Evolutionary conservation across 2,329 filamentous ascomycete genomes (phyloP).

Genomic region (Pseudovirgaria hyperparasitica): DNA sequence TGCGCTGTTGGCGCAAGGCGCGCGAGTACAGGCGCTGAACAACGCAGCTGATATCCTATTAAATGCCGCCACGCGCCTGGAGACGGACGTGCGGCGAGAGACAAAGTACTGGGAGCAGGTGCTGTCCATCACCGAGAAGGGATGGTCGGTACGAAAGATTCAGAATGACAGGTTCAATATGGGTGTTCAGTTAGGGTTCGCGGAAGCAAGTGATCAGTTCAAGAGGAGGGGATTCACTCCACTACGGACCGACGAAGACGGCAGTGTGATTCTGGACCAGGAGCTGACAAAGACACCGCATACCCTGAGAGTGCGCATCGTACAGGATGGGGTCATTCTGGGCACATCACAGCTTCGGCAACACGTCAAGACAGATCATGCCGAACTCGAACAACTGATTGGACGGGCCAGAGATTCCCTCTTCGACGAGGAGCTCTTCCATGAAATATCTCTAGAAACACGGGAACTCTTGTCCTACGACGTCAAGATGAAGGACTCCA

Average conservation of each 20-base stretch:
- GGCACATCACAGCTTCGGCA: conserved; percentile 37
- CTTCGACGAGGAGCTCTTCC: conserved; percentile 77
- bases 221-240: conserved; percentile 67
- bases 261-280: conserved; percentile 61
- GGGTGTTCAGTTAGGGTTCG: conserved; percentile 80
- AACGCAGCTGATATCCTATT: conserved; percentile 62
- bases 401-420: conserved; percentile 66
- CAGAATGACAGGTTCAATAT: conserved; percentile 48
- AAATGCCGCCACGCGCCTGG: conserved; percentile 57
- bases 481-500: conserved; percentile 46
- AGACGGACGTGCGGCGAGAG: conserved; percentile 67
- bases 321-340: conserved; percentile 42
- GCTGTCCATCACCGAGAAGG: conserved; percentile 64
- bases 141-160: conserved; percentile 58
- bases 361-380: conserved; percentile 27
- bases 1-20: conserved; percentile 47
- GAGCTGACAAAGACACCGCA: conserved; percentile 42
- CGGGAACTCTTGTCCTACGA: conserved; percentile 58
- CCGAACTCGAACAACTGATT: conserved; percentile 54
- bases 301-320: conserved; percentile 55
- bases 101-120: conserved; percentile 83
- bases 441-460: conserved; percentile 76
- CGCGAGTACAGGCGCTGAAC: conserved; percentile 66
- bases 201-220: conserved; percentile 53
- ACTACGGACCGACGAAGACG: conserved; percentile 60